Conservation (phyloP, 371 early-diverging fungal genomes). For the Mortierella sp. region DNA sequence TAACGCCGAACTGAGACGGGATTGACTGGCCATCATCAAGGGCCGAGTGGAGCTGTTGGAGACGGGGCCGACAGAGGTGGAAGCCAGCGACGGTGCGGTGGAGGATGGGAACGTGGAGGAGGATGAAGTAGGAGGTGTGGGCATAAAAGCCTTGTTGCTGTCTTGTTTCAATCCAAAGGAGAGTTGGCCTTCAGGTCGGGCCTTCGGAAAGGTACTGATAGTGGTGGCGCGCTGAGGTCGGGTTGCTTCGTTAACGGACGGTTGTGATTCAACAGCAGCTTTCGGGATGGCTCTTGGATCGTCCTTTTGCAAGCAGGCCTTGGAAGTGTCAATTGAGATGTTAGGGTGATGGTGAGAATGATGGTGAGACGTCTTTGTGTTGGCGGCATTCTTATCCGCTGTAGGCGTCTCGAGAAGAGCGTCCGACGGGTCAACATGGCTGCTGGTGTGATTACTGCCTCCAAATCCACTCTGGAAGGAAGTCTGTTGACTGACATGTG, state of each 20-base stretch:
- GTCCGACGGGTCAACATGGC: neutral
- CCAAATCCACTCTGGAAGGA: conserved; percentile 14
- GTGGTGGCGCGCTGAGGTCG: neutral
- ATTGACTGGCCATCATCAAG: conserved; percentile 45
- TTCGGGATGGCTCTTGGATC: neutral
- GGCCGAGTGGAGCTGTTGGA: conserved; percentile 41
- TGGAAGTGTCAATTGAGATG: conserved; percentile 46
- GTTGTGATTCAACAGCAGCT: neutral
- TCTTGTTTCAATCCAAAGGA: conserved; percentile 22
- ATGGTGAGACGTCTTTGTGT: neutral
- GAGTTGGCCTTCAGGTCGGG: conserved; percentile 22
- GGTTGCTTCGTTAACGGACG: neutral
- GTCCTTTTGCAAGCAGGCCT: conserved; percentile 27
- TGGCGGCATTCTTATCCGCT: neutral
- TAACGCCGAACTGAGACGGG: conserved; percentile 32
- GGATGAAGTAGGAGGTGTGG: neutral
- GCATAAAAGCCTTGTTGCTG: neutral
- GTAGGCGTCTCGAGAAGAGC: conserved; percentile 1
- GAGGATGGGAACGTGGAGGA: neutral
- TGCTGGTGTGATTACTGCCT: conserved; percentile 11
- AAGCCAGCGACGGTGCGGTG: conserved; percentile 5
- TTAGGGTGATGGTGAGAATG: conserved; percentile 23
- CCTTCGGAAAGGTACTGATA: conserved; percentile 8
- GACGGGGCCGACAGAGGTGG: neutral
- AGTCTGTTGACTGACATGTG: conserved; percentile 4